phyloP scores from a whole-genome alignment of 192 early-diverging fungal species.

The Entomortierella parvispora region DNA sequence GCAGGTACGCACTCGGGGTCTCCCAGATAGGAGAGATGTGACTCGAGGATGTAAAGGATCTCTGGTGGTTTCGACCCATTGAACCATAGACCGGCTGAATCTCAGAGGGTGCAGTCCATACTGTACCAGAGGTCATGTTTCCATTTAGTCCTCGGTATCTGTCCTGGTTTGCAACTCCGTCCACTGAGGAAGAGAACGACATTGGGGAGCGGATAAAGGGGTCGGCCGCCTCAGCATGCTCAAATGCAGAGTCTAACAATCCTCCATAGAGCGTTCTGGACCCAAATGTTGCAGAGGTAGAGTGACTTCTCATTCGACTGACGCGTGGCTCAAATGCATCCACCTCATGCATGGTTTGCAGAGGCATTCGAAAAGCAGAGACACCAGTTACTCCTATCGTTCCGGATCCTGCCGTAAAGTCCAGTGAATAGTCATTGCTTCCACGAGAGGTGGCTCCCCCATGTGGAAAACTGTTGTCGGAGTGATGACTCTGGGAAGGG shows the following conservation, averaged over 20 bases:
- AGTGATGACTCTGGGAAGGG: neutral
- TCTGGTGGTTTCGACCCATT: slow-evolving; percentile 13
- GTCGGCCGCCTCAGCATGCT: neutral
- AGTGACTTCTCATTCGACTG: slow-evolving; percentile 32
- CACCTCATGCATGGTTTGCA: slow-evolving; percentile 38
- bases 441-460: slow-evolving; percentile 23
- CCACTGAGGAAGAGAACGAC: neutral
- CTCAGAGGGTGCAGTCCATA: slow-evolving; percentile 21
- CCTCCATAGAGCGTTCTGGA: slow-evolving; percentile 19
- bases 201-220: slow-evolving; percentile 7
- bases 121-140: slow-evolving; percentile 16
- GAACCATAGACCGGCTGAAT: neutral
- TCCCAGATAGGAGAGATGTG: slow-evolving; percentile 38
- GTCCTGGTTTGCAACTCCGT: slow-evolving; percentile 5
- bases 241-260: slow-evolving; percentile 6
- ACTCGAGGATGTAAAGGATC: slow-evolving; percentile 23
- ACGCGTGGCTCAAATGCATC: slow-evolving; percentile 28
- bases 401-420: slow-evolving; percentile 1
- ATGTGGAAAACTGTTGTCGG: slow-evolving; percentile 25
- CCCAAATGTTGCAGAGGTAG: slow-evolving; percentile 48
- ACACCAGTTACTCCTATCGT: slow-evolving; percentile 3
- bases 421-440: neutral
- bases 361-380: slow-evolving; percentile 4
- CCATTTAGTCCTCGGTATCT: slow-evolving; percentile 7
- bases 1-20: neutral